Evolutionary conservation across 163 green algal genomes (phyloP).

Genomic region (Picocystis sp.): DNA sequence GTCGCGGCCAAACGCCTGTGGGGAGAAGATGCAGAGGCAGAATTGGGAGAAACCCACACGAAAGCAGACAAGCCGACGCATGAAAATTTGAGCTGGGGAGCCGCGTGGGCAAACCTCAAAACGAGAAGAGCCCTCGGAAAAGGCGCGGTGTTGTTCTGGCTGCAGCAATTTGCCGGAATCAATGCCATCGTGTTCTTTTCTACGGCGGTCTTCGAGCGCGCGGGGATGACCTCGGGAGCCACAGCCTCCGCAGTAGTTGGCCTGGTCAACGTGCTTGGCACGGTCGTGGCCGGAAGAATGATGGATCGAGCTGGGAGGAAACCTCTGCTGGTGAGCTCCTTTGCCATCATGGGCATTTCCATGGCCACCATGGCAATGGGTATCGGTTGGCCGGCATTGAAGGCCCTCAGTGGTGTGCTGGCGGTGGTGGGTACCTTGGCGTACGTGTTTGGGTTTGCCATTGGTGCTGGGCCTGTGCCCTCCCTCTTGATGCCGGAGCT

Average conservation of each 20-base stretch:
- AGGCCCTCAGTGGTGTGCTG: slow-evolving; percentile 25
- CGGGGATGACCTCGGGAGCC: slow-evolving; percentile 55
- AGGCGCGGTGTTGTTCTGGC: slow-evolving; percentile 55
- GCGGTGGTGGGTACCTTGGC: slow-evolving; percentile 59
- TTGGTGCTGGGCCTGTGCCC: slow-evolving; percentile 78
- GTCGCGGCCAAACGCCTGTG: slow-evolving; percentile 44
- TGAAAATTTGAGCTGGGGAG: background rate
- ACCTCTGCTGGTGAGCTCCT: slow-evolving; percentile 62
- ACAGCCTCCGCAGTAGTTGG: slow-evolving; percentile 72
- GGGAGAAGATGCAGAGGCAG: slow-evolving; percentile 22
- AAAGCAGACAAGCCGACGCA: background rate
- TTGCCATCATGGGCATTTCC: slow-evolving; percentile 32
- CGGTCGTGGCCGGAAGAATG: slow-evolving; percentile 51
- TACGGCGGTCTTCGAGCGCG: slow-evolving; percentile 69
- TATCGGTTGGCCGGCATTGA: slow-evolving; percentile 40
- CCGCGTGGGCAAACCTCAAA: slow-evolving; percentile 18
- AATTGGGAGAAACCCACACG: background rate
- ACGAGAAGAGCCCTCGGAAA: slow-evolving; percentile 36
- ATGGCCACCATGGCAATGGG: slow-evolving; percentile 44
- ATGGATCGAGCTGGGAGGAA: slow-evolving; percentile 80
- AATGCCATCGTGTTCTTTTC: slow-evolving; percentile 97
- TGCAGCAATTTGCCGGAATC: slow-evolving; percentile 93
- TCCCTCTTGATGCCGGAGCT: slow-evolving; percentile 82
- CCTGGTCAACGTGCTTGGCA: slow-evolving; percentile 79
- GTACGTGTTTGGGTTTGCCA: slow-evolving; percentile 80